phyloP scores from a whole-genome alignment of 208 protist species.

The Entamoeba invadens region DNA sequence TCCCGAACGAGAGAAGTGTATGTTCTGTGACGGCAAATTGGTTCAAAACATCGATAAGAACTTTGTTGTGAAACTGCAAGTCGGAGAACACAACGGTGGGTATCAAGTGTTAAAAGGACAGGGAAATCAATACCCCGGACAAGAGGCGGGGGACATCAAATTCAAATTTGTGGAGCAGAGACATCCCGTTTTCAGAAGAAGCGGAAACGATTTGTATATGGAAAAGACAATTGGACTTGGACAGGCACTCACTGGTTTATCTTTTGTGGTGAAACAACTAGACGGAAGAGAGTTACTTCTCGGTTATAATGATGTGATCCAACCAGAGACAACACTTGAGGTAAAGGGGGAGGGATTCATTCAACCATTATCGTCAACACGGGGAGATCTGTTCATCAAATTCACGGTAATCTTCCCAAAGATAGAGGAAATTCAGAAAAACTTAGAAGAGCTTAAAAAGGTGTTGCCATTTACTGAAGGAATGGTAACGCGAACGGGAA shows the following conservation, averaged over 20 bases:
- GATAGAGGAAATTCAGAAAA: not conserved
- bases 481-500: no score
- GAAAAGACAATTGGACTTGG: not conserved
- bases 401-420: not conserved
- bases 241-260: slow-evolving; percentile 11
- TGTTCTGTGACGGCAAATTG: not conserved
- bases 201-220: slow-evolving; percentile 6
- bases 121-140: not conserved
- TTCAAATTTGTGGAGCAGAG: slow-evolving; percentile 3
- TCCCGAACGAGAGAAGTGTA: not conserved
- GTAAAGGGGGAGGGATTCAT: not conserved
- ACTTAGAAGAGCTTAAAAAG: not conserved
- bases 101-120: not conserved
- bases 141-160: slow-evolving; percentile 9
- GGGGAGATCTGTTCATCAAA: not conserved
- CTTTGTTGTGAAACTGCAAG: slow-evolving; percentile 10
- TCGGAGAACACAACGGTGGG: slow-evolving; percentile 2
- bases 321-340: not conserved
- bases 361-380: not conserved
- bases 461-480: no score
- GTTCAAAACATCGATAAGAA: not conserved
- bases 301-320: not conserved
- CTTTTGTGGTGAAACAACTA: not conserved
- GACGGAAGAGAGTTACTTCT: not conserved
- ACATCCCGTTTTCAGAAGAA: slow-evolving; percentile 9